A percentile compares a stretch with the other conserved stretches of the same genome.
These are phyloP conservation scores for Solanum sejunctum DNA, from an alignment of 257 asterid species.

Conservation along the genomic window DNA sequence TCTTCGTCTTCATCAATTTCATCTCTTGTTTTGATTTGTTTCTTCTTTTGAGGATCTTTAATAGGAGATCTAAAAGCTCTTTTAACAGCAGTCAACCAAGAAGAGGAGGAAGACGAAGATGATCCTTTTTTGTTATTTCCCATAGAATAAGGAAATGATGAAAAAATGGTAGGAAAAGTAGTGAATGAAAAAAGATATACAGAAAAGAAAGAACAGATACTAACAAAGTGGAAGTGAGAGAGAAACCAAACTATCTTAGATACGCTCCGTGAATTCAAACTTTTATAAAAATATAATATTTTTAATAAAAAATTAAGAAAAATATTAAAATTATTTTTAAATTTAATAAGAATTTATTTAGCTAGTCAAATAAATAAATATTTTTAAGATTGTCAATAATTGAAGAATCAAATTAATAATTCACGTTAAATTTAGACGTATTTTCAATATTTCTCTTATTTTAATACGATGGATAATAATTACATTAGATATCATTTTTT, in stretches of 20 bases:
- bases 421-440: no score
- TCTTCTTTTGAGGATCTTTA: conserved; percentile 18
- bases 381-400: no score
- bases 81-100: conserved; percentile 39
- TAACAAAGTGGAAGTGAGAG: not conserved
- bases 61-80: conserved; percentile 37
- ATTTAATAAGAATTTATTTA: no score
- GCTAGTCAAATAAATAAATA: no score
- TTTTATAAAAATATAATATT: no score
- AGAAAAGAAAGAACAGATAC: not conserved
- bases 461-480: not conserved
- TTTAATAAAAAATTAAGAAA: no score
- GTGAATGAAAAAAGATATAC: not conserved
- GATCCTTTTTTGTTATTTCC: conserved; percentile 15
- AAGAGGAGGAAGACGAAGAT: conserved; percentile 19
- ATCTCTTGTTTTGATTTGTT: conserved; percentile 1
- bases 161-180: not conserved
- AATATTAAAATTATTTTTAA: no score
- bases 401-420: no score
- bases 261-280: no score
- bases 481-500: not conserved
- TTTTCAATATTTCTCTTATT: not conserved
- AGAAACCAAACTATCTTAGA: no score
- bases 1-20: conserved; percentile 15
- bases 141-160: conserved; percentile 6